phyloP scores from a whole-genome alignment of 2,329 filamentous ascomycete species.

The Lachnellula arida region DNA sequence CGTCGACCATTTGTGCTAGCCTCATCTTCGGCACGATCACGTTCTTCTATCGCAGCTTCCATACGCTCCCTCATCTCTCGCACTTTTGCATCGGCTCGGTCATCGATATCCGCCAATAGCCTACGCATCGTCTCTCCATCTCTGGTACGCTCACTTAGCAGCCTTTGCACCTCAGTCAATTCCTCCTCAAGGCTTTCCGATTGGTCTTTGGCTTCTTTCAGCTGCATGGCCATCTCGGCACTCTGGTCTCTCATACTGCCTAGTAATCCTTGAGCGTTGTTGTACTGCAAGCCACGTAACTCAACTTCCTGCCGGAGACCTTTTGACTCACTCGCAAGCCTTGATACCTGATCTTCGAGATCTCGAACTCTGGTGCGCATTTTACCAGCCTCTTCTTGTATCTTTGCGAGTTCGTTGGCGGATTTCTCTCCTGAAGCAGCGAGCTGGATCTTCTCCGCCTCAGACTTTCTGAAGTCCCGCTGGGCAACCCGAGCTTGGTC shows the following conservation, averaged over 20 bases:
- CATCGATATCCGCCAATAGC: constrained; percentile 80
- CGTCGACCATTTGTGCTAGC: constrained; percentile 71
- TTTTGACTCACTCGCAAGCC: constrained; percentile 62
- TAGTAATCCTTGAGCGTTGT: constrained; percentile 78
- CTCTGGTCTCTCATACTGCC: constrained; percentile 92
- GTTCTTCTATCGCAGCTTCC: constrained; percentile 88
- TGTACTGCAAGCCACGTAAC: constrained; percentile 80
- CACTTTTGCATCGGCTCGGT: constrained; percentile 73
- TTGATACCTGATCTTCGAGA: constrained; percentile 68
- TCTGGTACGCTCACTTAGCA: constrained; percentile 80
- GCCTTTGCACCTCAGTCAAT: constrained; percentile 77
- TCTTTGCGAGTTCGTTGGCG: constrained; percentile 62
- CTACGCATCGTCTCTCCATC: constrained; percentile 94
- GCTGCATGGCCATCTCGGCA: constrained; percentile 80
- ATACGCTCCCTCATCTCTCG: constrained; percentile 85
- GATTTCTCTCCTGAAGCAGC: constrained; percentile 68
- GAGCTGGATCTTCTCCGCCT: constrained; percentile 75
- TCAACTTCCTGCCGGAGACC: constrained; percentile 73
- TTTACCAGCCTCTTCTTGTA: constrained; percentile 68
- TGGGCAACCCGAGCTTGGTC: constrained; percentile 70
- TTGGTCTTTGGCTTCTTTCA: constrained; percentile 80
- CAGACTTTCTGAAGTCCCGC: constrained; percentile 71
- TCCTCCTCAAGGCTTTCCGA: constrained; percentile 90
- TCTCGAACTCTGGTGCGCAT: constrained; percentile 58
- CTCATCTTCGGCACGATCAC: constrained; percentile 89